phyloP scores from a whole-genome alignment of 305 asterid genomes.

The Fraxinus albicans region DNA sequence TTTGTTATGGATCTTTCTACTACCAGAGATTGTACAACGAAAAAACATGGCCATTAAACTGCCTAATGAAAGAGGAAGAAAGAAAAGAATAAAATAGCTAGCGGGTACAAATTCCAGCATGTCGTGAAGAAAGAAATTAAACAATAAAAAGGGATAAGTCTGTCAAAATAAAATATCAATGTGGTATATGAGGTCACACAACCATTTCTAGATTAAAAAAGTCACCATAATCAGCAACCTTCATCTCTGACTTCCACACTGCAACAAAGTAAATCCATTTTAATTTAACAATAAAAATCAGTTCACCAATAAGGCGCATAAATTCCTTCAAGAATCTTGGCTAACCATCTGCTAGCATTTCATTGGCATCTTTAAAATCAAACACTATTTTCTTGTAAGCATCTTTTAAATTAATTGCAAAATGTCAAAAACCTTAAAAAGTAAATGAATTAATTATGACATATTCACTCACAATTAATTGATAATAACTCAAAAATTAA shows the following conservation, averaged over 20 bases:
- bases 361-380: constrained; percentile 32
- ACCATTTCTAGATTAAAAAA: not conserved
- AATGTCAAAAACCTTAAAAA: constrained; percentile 27
- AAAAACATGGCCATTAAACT: too few relatives aligned
- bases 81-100: too few relatives aligned
- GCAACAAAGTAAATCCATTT: constrained; percentile 21
- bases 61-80: too few relatives aligned
- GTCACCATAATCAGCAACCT: not conserved
- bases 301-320: constrained; percentile 11
- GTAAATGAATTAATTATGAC: constrained; percentile 34
- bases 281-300: constrained; percentile 16
- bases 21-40: too few relatives aligned
- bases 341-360: constrained; percentile 30
- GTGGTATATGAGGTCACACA: not conserved
- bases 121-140: not conserved
- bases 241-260: constrained; percentile 31
- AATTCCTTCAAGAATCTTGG: constrained; percentile 20
- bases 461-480: constrained; percentile 5
- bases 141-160: constrained; percentile 8
- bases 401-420: constrained; percentile 22
- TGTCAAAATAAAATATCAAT: not conserved
- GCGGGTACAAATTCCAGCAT: too few relatives aligned
- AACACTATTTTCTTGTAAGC: not conserved
- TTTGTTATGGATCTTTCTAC: too few relatives aligned
- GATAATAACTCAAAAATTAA: constrained; percentile 11